Evolutionary conservation across 345 rosid genomes (phyloP), one percentile per base, ranked within the genome.

Genomic region (Gynandropsis gynandra): DNA sequence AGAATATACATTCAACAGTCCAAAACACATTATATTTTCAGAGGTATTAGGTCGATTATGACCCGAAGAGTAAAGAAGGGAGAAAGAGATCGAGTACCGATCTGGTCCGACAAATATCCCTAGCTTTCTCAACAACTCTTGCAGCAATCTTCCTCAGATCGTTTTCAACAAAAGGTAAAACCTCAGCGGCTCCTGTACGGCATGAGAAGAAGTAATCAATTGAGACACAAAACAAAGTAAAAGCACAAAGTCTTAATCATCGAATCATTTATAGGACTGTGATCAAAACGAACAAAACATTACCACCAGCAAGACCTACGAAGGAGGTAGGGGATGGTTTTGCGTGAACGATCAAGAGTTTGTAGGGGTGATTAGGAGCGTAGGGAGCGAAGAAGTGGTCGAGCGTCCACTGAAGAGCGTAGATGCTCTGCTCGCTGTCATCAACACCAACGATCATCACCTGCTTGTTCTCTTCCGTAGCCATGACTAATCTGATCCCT

Each of bases 341-440:
- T 53, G 95, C 84, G 62, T 87, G 79, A 54, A 87, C 76, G 71
- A 92, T 53, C 41, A 82, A 50, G 61, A 92, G 90, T 63, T 78
- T 79, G 68, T 82, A 92, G n/a, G 80, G 94, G 51, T 58, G 56
- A 67, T 68, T 71, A 10, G 84, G 54, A 42, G 70, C 64, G 24
- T 50, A 68, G 2, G 85, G 83, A 50, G 71, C 54, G 71, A 87
- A 79, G 77, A 92, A 87, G 42, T 64, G 90, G 57, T 81, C 85
- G 4, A 92, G 74, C 1, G 88, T 81, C 98, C 97, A 92, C 61
- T 80, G 76, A 54, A 92, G 64, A 0, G 95, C 98, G 82, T 87
- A 87, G 4, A 14, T 31, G 64, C 95, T 85, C 27, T 72, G 87
- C 48, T 81, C 82, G 64, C 89, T 81, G 0, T 81, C 87, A 61